Evolutionary conservation across 805 yeast species (phyloP), one percentile per base, ranked within the genome.

Genomic region (Metahyphopichia silvanorum): DNA sequence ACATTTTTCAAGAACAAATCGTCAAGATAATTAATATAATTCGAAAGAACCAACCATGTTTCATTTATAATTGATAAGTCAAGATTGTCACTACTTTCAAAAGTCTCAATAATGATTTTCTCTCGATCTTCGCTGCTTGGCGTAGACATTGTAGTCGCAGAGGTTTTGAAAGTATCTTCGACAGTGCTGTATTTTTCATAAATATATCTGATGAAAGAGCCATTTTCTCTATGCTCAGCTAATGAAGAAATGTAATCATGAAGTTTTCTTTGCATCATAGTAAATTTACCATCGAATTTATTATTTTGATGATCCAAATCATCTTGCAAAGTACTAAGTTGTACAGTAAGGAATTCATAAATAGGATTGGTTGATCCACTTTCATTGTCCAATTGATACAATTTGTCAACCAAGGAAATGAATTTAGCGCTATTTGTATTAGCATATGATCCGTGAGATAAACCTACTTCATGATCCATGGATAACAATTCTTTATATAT

Each of bases 61-160:
- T 66, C 73, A 43, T 60, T 66, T 28, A 65, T 49, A 18, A 64
- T 54, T 11, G 71, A 58, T 26, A 63, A 50, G 32, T 66, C 73
- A 34, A 66, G 47, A 35, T 60, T 64, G 23, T 66, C 73, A 38
- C 55, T 53, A 38, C 53, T 57, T 13, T 57, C 61, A 38, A 64
- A 66, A 3, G 60, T 47, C 17, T 56, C 65, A 19, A 52, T 32
- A 6, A 62, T 52, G 2, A 53, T 40, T 11, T 34, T 36, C 24
- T 59, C 60, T 17, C 47, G 46, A 15, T 58, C 68, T 17, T 53
- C 46, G 21, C 36, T 47, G n/a, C 39, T 42, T 34, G 47, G 53
- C 2, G 37, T 25, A 4, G 51, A 41, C 4, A 46, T 33, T 4
- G 53, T 39, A 1, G 60, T 37, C 4, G 65, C 53, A 2, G 54